Evolutionary conservation across 1,284 basidiomycete species (phyloP), one percentile per base, ranked within the genome.

Genomic region (Cerioporus squamosus): DNA sequence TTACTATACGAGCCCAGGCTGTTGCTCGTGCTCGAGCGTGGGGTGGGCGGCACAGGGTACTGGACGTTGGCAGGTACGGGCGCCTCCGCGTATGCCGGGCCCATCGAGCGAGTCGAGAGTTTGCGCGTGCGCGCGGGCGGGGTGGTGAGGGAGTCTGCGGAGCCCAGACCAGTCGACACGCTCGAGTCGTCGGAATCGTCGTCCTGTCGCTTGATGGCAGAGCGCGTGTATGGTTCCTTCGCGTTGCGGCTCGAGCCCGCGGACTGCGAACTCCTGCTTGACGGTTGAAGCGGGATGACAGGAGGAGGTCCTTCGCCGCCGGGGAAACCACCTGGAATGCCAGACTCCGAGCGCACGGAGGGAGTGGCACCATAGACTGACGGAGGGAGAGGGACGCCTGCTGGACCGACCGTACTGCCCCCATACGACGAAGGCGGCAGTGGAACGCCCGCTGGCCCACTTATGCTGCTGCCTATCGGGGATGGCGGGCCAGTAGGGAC

Each of bases 91-190:
- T 73, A 73, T n/a, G 66, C 15, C 1, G 69, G 64, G 26, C 53
- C 64, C n/a, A 53, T 64, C 15, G 66, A 26, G 40, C 63, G 65
- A 12, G 53, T 48, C 7, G 63, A 50, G 9, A 63, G 33, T 48
- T 66, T 68, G 44, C 58, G 60, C 6, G 58, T 53, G 31, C 65
- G 65, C 3, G 63, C 61, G 5, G 70, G 71, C 0, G 71, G 71
- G 10, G 72, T 73, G 2, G 70, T 67, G 40, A 73, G 63, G 24
- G 71, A 67, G 57, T 72, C 68, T 5, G 54, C 47, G 2, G 70
- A 71, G 24, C 67, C 67, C 43, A 71, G 26, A 44, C 68, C 63
- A 15, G 70, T 72, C 9, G 68, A 65, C 2, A 68, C 60, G 15
- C 61, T 66, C 15, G 63, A 65, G 36, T 70, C 68, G 8, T 68